These are phyloP conservation scores for Fusarium solani-melongenae DNA, from an alignment of 2,329 filamentous ascomycete species.

Conservation along the genomic window DNA sequence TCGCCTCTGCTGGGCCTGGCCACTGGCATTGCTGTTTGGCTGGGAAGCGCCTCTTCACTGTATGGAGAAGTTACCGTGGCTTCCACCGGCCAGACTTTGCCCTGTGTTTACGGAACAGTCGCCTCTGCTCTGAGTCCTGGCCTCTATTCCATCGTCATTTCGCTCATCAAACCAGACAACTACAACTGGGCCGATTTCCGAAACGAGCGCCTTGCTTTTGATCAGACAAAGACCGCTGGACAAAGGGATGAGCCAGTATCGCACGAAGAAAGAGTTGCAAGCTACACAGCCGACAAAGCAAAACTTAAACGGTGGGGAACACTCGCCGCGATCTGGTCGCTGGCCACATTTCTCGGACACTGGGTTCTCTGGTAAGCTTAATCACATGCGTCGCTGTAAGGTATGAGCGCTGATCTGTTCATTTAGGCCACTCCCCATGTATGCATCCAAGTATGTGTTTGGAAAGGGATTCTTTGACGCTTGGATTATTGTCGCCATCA, in stretches of 20 bases:
- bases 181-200: slow-evolving; percentile 54
- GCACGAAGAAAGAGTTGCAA: slow-evolving; percentile 38
- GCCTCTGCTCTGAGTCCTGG: slow-evolving; percentile 57
- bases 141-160: slow-evolving; percentile 59
- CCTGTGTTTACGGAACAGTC: slow-evolving; percentile 64
- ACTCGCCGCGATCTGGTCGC: slow-evolving; percentile 48
- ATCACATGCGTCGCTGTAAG: not conserved
- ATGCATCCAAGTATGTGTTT: slow-evolving; percentile 62
- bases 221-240: slow-evolving; percentile 32
- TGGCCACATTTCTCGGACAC: slow-evolving; percentile 62
- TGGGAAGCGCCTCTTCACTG: slow-evolving; percentile 58
- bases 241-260: not conserved
- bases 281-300: slow-evolving; percentile 46
- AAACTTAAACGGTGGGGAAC: slow-evolving; percentile 58
- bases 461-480: slow-evolving; percentile 59
- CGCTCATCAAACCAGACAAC: slow-evolving; percentile 55
- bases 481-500: slow-evolving; percentile 62
- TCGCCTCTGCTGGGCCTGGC: slow-evolving; percentile 61
- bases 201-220: slow-evolving; percentile 55
- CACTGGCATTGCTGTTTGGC: slow-evolving; percentile 64
- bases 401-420: not conserved
- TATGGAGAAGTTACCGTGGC: slow-evolving; percentile 60
- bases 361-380: slow-evolving; percentile 58
- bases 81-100: slow-evolving; percentile 60
- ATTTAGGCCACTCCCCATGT: slow-evolving; percentile 61